These are phyloP conservation scores for Chloropicon primus DNA, from an alignment of 139 green algal genomes.

Conservation along the genomic window DNA sequence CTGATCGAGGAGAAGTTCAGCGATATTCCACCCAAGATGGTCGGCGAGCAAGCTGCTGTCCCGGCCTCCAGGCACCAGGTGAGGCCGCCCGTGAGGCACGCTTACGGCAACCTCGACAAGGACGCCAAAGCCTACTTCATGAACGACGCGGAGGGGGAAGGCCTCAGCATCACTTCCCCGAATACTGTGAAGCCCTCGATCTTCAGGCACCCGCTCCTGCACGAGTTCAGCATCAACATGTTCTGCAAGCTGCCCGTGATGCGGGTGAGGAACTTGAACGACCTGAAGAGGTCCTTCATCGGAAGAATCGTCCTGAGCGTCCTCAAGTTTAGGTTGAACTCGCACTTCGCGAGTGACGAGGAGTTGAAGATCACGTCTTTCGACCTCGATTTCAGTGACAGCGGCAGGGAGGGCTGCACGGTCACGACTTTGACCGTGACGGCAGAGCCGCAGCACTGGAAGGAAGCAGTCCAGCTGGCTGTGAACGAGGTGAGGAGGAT, in stretches of 20 bases:
- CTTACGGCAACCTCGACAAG: constrained; percentile 31
- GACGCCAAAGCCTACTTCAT: neutral
- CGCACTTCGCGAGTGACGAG: constrained; percentile 34
- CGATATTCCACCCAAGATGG: constrained; percentile 18
- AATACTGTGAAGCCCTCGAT: constrained; percentile 23
- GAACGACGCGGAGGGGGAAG: constrained; percentile 11
- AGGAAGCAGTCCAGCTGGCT: constrained; percentile 33
- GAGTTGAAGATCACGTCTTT: constrained; percentile 71
- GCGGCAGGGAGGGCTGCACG: constrained; percentile 76
- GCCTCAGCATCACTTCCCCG: neutral
- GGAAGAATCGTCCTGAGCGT: constrained; percentile 76
- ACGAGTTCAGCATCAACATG: constrained; percentile 83
- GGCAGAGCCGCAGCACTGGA: constrained; percentile 77
- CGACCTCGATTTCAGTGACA: constrained; percentile 82
- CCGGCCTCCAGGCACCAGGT: constrained; percentile 22
- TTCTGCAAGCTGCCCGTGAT: constrained; percentile 92
- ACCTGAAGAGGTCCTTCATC: constrained; percentile 64
- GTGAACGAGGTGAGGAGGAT: constrained; percentile 45
- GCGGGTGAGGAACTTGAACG: constrained; percentile 46
- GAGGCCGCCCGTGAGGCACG: constrained; percentile 80
- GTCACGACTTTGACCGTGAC: constrained; percentile 90
- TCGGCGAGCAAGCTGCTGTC: neutral
- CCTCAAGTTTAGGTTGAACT: constrained; percentile 83
- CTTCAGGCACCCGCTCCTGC: constrained; percentile 88
- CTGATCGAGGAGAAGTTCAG: constrained; percentile 60